These are phyloP conservation scores for Kurtzmaniella quercitrusa DNA, from an alignment of 1,139 yeast genomes.

Conservation along the genomic window DNA sequence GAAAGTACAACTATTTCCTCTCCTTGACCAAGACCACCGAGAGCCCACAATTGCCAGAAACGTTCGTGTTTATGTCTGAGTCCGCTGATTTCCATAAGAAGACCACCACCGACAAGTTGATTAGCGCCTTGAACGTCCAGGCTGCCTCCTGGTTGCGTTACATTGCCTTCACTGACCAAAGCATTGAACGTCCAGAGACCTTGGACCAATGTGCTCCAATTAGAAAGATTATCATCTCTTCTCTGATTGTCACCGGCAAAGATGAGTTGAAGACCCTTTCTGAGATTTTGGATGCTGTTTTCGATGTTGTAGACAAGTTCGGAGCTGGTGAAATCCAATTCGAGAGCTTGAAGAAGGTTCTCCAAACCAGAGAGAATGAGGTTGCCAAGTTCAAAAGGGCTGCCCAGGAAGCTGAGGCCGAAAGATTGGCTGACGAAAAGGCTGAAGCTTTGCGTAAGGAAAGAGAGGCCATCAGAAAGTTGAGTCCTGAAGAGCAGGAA, in stretches of 20 bases:
- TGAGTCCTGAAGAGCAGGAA: conserved; percentile 70
- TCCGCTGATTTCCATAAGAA: conserved; percentile 73
- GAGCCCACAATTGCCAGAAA: conserved; percentile 62
- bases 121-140: conserved; percentile 47
- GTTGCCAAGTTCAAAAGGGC: conserved; percentile 53
- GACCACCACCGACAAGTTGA: conserved; percentile 47
- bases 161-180: conserved; percentile 81
- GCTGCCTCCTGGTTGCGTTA: conserved; percentile 55
- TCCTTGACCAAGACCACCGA: conserved; percentile 81
- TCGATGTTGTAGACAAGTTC: conserved; percentile 51
- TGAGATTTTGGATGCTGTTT: conserved; percentile 46
- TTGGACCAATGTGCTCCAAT: conserved; percentile 49
- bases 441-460: conserved; percentile 66
- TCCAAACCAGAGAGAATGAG: conserved; percentile 70
- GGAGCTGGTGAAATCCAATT: conserved; percentile 42
- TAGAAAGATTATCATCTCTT: conserved; percentile 52
- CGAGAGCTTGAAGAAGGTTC: conserved; percentile 74
- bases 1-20: conserved; percentile 74
- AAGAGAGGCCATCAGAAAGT: conserved; percentile 48
- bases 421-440: conserved; percentile 63
- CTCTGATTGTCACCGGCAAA: conserved; percentile 43
- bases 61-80: conserved; percentile 88
- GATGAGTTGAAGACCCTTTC: conserved; percentile 45
- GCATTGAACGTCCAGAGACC: conserved; percentile 58
- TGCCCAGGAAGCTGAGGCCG: conserved; percentile 59